Percentiles rank a stretch among this genome's conserved stretches.
phyloP scores from a whole-genome alignment of 441 rosid genomes.

The Bruguiera hainesii region DNA sequence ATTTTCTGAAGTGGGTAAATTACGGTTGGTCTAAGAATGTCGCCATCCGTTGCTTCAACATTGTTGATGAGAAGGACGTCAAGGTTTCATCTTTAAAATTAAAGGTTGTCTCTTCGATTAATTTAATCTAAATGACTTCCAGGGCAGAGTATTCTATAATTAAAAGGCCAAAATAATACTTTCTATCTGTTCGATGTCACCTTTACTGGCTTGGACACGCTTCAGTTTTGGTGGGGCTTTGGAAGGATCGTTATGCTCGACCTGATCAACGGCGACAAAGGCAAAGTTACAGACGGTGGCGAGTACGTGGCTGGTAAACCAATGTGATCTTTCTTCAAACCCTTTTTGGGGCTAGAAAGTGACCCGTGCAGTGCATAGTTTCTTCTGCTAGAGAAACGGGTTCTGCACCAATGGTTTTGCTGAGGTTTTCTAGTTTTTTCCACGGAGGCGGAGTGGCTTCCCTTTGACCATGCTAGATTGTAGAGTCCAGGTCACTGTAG shows the following conservation, averaged over 20 bases:
- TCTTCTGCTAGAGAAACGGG: no score
- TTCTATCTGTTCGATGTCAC: constrained; percentile 1
- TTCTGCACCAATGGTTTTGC: no score
- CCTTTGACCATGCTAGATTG: neutral
- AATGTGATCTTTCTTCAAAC: constrained; percentile 18
- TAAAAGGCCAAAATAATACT: neutral
- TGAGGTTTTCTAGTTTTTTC: no score
- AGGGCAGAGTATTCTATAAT: neutral
- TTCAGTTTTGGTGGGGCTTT: constrained; percentile 21
- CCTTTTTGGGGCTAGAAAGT: constrained; percentile 11
- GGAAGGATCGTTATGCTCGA: constrained; percentile 33
- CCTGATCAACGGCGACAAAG: constrained; percentile 22
- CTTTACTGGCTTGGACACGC: constrained; percentile 17
- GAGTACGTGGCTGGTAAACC: constrained; percentile 24
- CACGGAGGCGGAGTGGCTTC: no score
- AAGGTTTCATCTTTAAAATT: neutral
- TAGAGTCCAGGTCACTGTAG: no score
- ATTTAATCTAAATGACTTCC: neutral
- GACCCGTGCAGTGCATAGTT: neutral
- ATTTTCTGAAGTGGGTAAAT: neutral
- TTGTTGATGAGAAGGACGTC: no score
- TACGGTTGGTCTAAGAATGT: no score
- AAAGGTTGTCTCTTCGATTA: neutral
- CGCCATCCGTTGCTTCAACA: no score
- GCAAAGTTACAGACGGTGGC: constrained; percentile 15